Conservation (phyloP, 805 yeast species). For the Wickerhamomyces sydowiorum region DNA sequence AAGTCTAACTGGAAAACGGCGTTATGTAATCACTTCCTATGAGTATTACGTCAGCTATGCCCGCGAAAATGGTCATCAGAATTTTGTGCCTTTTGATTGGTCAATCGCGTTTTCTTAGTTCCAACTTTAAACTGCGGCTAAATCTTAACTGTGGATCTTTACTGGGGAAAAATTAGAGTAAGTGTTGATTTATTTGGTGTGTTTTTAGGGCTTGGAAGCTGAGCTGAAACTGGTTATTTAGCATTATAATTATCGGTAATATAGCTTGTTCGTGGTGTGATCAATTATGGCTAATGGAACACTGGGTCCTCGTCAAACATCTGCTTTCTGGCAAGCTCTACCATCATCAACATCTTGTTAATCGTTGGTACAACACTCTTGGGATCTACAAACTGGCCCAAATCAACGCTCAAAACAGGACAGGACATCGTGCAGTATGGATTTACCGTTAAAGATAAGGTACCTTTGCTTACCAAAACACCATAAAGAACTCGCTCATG, state of each 20-base stretch:
- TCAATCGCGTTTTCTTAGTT: neutral
- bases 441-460: neutral
- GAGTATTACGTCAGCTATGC: no score
- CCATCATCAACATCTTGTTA: neutral
- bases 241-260: no score
- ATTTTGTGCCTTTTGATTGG: neutral
- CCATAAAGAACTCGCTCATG: neutral
- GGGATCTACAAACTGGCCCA: neutral
- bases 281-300: no score
- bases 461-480: neutral
- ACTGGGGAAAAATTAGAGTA: no score
- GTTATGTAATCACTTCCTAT: no score
- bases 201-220: neutral
- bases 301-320: neutral
- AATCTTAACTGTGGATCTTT: no score
- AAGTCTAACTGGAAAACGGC: no score
- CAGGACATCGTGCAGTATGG: neutral
- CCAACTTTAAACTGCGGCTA: neutral
- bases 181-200: neutral
- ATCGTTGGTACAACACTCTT: neutral
- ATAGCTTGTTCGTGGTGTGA: no score
- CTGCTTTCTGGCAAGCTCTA: constrained; percentile 1
- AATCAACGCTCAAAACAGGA: neutral
- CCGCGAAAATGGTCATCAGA: constrained; percentile 1
- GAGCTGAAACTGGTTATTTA: no score